Evolutionary conservation across 768 basidiomycete genomes (phyloP), one percentile per base, ranked within the genome.

Genomic region (Termitomyces sp.): DNA sequence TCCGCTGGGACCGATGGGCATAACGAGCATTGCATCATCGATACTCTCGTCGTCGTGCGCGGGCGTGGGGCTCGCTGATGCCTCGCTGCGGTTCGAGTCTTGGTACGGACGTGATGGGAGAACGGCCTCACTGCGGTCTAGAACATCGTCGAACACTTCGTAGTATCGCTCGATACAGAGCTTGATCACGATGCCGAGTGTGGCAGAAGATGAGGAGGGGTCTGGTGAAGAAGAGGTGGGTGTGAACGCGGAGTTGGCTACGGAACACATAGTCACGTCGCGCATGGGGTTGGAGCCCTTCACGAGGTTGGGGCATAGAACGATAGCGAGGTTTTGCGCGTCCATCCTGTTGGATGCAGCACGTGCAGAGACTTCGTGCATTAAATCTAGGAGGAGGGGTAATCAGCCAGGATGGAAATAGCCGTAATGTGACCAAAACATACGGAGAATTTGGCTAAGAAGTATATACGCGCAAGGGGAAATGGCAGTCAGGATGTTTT

Each of bases 101-200:
- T 60, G 64, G 48, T 52, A 47, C 42, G 55, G 54, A 55, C 65
- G 70, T 2, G 69, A 51, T 15, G 71, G 73, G 1, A 73, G 72
- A 15, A 81, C 60, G 3, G 84, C 84, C 62, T 92, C 90, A 58
- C 78, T 79, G 16, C 84, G 81, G 71, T 92, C 92, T 56, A 69
- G 72, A n/a, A 87, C 71, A 63, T 93, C 92, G 66, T 92, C 91
- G 63, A 94, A 94, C 31, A 93, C 75, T 67, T 94, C 92, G 68
- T 87, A 92, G 68, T 93, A 94, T 44, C 83, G 82, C 64, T 88
- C 81, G 51, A 93, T 92, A 69, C 89, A 93, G 44, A 90, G 72
- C 66, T 85, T 85, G 69, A 92, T 76, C 42, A 93, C 74, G 60
- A 77, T 75, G 3, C 90, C 90, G 0, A 94, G 75, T 0, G 90